Evolutionary conservation across 2,329 filamentous ascomycete species (phyloP).

Genomic region (Alternaria viburni): DNA sequence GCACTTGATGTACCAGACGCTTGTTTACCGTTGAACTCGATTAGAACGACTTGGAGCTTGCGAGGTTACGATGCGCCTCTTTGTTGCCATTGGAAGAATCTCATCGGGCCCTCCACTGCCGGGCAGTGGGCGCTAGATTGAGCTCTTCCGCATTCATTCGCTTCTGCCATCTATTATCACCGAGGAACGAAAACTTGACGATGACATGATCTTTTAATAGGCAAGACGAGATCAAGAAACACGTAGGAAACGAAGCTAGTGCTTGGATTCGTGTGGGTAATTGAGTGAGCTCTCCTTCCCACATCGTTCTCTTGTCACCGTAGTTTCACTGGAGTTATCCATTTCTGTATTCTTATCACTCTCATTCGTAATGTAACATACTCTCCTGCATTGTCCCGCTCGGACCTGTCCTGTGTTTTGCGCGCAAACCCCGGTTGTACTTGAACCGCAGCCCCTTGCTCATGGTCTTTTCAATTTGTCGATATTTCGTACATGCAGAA

Average conservation of each 20-base stretch:
- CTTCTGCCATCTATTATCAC: background rate
- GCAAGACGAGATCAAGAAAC: conserved; percentile 1
- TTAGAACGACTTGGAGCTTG: background rate
- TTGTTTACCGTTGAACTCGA: background rate
- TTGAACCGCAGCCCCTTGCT: background rate
- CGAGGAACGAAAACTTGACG: background rate
- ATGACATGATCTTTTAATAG: conserved; percentile 2
- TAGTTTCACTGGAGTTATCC: background rate
- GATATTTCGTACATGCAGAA: background rate
- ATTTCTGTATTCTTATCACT: background rate
- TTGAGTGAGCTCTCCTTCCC: conserved; percentile 5
- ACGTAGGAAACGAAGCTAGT: background rate
- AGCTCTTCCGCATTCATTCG: background rate
- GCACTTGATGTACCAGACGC: conserved; percentile 1
- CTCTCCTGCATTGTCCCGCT: background rate
- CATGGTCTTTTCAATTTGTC: background rate
- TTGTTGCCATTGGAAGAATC: background rate
- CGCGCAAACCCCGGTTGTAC: background rate
- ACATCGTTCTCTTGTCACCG: conserved; percentile 3
- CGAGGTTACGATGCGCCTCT: background rate
- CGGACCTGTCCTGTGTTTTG: background rate
- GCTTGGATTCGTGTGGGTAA: background rate
- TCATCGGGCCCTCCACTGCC: background rate
- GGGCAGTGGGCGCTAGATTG: background rate
- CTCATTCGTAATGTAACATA: conserved; percentile 18